Base-by-base conservation (phyloP, 83 land plant species). In the Thuja plicata region DNA sequence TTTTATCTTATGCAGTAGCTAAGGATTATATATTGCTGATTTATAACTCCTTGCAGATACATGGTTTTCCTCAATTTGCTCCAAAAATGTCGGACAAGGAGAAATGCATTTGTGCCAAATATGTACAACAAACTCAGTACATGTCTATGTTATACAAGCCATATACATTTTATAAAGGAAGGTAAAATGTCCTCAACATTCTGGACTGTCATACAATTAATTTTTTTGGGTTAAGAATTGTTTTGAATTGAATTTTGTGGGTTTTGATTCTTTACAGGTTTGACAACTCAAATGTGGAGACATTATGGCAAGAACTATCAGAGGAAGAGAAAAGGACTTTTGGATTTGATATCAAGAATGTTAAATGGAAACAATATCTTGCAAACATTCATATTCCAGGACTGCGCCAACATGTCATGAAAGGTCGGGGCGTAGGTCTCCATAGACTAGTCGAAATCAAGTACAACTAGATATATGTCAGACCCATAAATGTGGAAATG, bases 311-410 rank as follows among this genome's bases (percentile, higher is more conserved):
- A 50, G 92, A 77, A 74, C 90, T 97, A 90, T 94, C 95, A n/a
- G 90, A 90, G 37, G 98, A 95, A 79, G 99, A 97, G 87, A 91
- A 85, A 78, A 52, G 86, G 10, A 78, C 48, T 37, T 97, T 96
- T 89, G 96, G 92, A 30, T 97, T 96, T 86, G 95, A 95, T 84
- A 94, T 96, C 37, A 89, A 91, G 43, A 88, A 89, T 24, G 91
- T 97, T 17, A 91, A 96, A 62, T 97, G 99, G 99, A 89, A 91
- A 73, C 91, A 94, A 43, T 97, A 97, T 90, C 93, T 97, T 37
- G 78, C 91, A 6, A 92, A 95, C 54, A 92, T 94, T 16, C 99
- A 97, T 76, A 92, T 97, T 89, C 98, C 98, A 24, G 98, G 99
- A 16, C 84, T 97, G 19, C 91, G 97, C 87, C 92, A 91, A 86